Conservation (phyloP, 2,329 filamentous ascomycete species). For the Trichophaea hybrida region DNA sequence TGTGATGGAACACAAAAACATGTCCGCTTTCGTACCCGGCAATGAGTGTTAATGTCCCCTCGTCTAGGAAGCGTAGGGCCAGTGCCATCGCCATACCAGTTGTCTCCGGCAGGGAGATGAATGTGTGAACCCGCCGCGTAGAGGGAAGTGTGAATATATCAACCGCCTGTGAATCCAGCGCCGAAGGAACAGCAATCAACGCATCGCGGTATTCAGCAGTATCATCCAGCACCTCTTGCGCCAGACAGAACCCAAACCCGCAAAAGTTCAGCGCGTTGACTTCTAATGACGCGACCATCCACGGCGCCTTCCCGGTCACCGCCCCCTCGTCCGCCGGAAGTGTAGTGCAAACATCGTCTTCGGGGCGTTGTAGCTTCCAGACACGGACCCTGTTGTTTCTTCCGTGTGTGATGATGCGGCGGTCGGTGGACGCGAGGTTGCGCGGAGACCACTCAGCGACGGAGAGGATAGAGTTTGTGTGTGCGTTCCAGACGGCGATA, state of each 20-base stretch:
- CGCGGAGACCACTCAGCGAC: slow-evolving; percentile 34
- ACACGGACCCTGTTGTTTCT: slow-evolving; percentile 75
- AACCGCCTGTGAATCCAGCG: slow-evolving; percentile 55
- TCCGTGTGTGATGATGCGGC: slow-evolving; percentile 52
- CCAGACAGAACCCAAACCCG: slow-evolving; percentile 48
- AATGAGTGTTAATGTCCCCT: slow-evolving; percentile 44
- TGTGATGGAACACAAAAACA: slow-evolving; percentile 43
- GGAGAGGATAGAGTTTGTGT: slow-evolving; percentile 62
- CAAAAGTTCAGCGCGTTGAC: slow-evolving; percentile 97
- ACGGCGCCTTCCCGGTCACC: slow-evolving; percentile 48
- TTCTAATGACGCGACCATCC: slow-evolving; percentile 68
- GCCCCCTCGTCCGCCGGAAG: slow-evolving; percentile 17
- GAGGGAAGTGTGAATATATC: slow-evolving; percentile 74
- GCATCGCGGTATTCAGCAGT: slow-evolving; percentile 28
- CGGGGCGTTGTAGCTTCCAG: slow-evolving; percentile 60
- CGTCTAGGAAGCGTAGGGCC: slow-evolving; percentile 41
- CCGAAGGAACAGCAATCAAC: slow-evolving; percentile 68
- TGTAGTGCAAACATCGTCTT: slow-evolving; percentile 40
- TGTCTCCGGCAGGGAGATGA: not conserved
- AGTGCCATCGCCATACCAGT: slow-evolving; percentile 81
- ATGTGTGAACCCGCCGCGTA: slow-evolving; percentile 40
- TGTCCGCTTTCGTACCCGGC: slow-evolving; percentile 79
- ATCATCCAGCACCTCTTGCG: slow-evolving; percentile 15
- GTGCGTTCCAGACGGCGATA: slow-evolving; percentile 72
- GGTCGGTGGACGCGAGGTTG: not conserved